These are phyloP conservation scores for Adenanthera pavonina DNA, from an alignment of 306 rosid genomes.

Conservation along the genomic window DNA sequence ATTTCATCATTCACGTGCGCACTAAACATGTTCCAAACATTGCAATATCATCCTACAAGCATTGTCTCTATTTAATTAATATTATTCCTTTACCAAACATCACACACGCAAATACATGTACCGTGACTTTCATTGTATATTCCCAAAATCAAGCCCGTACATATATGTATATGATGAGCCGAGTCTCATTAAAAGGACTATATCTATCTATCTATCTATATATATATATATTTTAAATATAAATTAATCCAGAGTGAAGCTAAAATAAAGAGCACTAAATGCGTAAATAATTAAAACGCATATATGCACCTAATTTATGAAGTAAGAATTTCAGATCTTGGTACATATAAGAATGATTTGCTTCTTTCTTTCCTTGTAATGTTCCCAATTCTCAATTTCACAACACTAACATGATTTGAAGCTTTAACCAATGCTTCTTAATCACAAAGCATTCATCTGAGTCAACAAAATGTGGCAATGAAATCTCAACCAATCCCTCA, in stretches of 20 bases:
- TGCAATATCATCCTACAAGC: not conserved
- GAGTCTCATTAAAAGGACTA: not conserved
- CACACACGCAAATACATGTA: not conserved
- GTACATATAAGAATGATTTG: not conserved
- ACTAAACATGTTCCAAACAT: conserved; percentile 7
- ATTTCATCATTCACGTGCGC: conserved; percentile 32
- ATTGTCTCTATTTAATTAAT: conserved; percentile 13
- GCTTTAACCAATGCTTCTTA: conserved; percentile 27
- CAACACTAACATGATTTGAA: not conserved
- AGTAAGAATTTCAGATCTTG: conserved; percentile 36
- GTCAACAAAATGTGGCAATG: not conserved
- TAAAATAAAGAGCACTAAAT: conserved; percentile 19
- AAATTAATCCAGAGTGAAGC: conserved; percentile 29
- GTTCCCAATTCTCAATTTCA: not conserved
- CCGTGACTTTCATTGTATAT: conserved; percentile 10
- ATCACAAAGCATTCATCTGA: not conserved
- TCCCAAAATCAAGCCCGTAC: conserved; percentile 2
- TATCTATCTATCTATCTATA: not conserved
- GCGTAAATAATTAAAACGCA: conserved; percentile 20
- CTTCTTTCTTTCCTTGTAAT: not conserved
- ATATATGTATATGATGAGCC: not conserved
- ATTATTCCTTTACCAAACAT: conserved; percentile 4
- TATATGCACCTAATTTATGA: conserved; percentile 28
- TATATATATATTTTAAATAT: not conserved
- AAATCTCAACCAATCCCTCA: not conserved